Evolutionary conservation across 129 eudicot species (phyloP), one percentile per base, ranked within the genome.

Genomic region (Chrysanthemum seticuspe): DNA sequence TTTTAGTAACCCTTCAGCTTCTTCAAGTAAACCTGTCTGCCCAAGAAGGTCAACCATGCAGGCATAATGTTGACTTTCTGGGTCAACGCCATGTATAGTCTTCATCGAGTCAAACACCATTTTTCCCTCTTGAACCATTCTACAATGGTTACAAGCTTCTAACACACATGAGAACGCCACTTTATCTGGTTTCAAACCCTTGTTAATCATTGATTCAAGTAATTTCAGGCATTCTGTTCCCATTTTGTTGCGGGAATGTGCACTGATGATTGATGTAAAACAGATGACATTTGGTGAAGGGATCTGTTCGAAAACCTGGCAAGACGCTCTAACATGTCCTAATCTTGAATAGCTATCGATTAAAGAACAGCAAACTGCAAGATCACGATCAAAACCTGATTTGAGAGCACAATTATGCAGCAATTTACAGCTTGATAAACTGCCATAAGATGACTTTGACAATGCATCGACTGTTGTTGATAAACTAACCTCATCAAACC

Each of bases 21-120:
- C 97, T 64, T 82, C 81, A 9, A 87, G 79, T 29, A 85, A 82
- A 72, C 97, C 97, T 49, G 85, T 83, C n/a, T 84, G 86, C 21
- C 97, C 87, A 6, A 85, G 72, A 80, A 91, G 86, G 78, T 91
- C 91, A 71, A 87, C 83, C 95, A 87, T 79, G 67, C 88, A 91
- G 54, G 91, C 71, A 15, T 76, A 79, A 84, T 85, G 97, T 65
- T 74, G 79, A 70, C 76, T 78, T 63, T 87, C 91, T 9, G 89
- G 95, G 56, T 77, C 58, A 31, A 87, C 66, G 15, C 82, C 87
- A 64, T 83, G 71, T 48, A 76, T 8, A 14, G 60, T 74, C 65
- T 48, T 78, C 97, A 90, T 90, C 7, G 81, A 78, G 47, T 81
- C 72, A 72, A 87, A 90, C 31, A 82, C 63, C 65, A 44, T 73